Conservation (phyloP, 352 stramenopile genomes). For the Phytopythium mirpurense region DNA sequence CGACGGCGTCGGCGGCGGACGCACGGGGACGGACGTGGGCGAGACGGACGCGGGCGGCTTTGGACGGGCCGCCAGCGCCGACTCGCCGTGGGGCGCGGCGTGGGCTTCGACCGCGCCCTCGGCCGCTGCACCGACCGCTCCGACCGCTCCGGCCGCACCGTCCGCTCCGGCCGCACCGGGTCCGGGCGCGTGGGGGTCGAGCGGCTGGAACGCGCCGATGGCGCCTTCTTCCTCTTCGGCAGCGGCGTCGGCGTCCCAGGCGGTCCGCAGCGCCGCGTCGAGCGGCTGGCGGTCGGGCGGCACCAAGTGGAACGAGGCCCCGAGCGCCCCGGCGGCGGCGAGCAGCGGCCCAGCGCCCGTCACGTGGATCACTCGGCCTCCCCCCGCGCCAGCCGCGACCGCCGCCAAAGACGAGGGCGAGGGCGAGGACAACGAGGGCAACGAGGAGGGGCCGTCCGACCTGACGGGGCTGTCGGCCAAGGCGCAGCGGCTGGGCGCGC, state of each 20-base stretch:
- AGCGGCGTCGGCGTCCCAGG: not conserved
- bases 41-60: conserved; percentile 23
- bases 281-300: conserved; percentile 6
- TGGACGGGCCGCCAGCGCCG: conserved; percentile 8
- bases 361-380: conserved; percentile 13
- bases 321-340: not conserved
- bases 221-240: not conserved
- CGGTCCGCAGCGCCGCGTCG: not conserved
- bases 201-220: conserved; percentile 7
- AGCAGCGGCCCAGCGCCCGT: not conserved
- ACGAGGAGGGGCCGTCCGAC: conserved; percentile 3
- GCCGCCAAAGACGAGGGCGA: not conserved
- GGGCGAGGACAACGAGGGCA: not conserved
- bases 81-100: not conserved
- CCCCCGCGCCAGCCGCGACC: not conserved
- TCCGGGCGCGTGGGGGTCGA: conserved; percentile 1
- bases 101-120: too few relatives aligned
- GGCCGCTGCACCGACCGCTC: too few relatives aligned
- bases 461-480: conserved; percentile 48
- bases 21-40: conserved; percentile 5
- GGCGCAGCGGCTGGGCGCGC: conserved; percentile 53
- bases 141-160: not conserved
- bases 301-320: conserved; percentile 8
- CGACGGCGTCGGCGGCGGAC: conserved; percentile 6
- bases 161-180: conserved; percentile 9